Base-by-base conservation (phyloP, 1,139 yeast species). In the Blastobotrys elegans region DNA sequence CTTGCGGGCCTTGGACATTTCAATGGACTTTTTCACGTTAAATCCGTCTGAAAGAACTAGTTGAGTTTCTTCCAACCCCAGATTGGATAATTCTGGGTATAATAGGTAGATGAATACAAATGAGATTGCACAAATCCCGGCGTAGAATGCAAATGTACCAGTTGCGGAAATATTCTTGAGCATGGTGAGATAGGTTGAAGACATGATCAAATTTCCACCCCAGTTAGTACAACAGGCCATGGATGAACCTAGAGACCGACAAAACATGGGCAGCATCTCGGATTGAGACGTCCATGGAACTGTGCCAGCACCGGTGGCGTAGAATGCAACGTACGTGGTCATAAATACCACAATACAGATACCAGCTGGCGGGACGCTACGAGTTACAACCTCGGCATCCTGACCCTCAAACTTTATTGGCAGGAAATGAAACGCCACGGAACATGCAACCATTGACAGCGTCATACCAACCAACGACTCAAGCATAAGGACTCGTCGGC, bases 211-310 rank as follows among this genome's bases (percentile, higher is more conserved):
- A 26, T 96, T 88, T 45, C 97, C 97, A 13, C 89, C 80, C 98
- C 98, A 92, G 71, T 92, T 92, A 40, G 92, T 82, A 26, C 90
- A 88, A n/a, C 97, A 86, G 2, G 97, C 90, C 59, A 80, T 83
- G 56, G 95, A 85, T 2, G 89, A 83, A 50, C 97, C 98, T 39
- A 88, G 76, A 48, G 96, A 94, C 65, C 98, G 80, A 34, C 90
- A 97, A 55, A 81, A 79, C 73, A 89, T 95, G 24, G 97, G 92
- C 71, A 90, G 88, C 59, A 89, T 72, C 68, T 90, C 98, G 47
- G 92, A 86, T 62, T 95, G 97, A 10, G 22, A 16, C 61, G 92
- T 96, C 98, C 98, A 90, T 44, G 98, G 97, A 51, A 88, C 90
- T 64, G 90, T 88, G 67, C 98, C 98, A 57, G 89, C 86, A 58